Percentiles rank a stretch among this genome's conserved stretches.
Conservation (phyloP, 768 basidiomycete species). For the Lactarius psammicola region DNA sequence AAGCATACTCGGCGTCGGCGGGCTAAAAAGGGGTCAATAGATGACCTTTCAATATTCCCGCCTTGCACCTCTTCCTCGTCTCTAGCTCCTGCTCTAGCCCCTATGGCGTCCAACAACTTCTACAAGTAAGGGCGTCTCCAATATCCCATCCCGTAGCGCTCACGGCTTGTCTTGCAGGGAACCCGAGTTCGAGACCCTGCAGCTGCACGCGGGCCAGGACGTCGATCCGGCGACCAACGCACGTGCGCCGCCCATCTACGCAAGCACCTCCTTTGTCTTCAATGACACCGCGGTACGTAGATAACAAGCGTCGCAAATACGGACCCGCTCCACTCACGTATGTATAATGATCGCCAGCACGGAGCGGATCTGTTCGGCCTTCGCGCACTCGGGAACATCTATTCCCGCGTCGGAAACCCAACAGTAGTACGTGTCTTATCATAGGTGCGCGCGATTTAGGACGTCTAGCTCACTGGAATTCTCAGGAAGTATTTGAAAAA, state of each 20-base stretch:
- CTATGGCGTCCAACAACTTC: constrained; percentile 6
- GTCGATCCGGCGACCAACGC: constrained; percentile 66
- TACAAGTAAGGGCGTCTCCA: constrained; percentile 6
- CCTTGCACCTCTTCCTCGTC: not conserved
- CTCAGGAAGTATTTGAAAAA: constrained; percentile 73
- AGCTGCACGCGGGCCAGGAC: constrained; percentile 72
- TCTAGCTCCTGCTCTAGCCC: not conserved
- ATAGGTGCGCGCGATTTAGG: not conserved
- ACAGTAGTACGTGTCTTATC: constrained; percentile 51
- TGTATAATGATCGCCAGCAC: constrained; percentile 43
- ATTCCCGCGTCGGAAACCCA: constrained; percentile 68
- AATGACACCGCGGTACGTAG: constrained; percentile 59
- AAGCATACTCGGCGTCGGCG: not conserved
- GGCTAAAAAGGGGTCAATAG: not conserved
- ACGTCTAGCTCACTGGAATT: not conserved
- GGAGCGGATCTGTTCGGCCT: constrained; percentile 70
- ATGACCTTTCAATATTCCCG: not conserved
- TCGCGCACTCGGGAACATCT: constrained; percentile 58
- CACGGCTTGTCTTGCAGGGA: constrained; percentile 31
- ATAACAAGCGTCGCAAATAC: not conserved
- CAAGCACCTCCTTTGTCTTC: constrained; percentile 70
- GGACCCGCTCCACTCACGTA: not conserved
- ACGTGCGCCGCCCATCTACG: constrained; percentile 76
- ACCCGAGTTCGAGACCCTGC: constrained; percentile 78
- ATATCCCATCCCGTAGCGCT: not conserved